Evolutionary conservation across 331 rosid species (phyloP).

Genomic region (Acacia pycnantha): DNA sequence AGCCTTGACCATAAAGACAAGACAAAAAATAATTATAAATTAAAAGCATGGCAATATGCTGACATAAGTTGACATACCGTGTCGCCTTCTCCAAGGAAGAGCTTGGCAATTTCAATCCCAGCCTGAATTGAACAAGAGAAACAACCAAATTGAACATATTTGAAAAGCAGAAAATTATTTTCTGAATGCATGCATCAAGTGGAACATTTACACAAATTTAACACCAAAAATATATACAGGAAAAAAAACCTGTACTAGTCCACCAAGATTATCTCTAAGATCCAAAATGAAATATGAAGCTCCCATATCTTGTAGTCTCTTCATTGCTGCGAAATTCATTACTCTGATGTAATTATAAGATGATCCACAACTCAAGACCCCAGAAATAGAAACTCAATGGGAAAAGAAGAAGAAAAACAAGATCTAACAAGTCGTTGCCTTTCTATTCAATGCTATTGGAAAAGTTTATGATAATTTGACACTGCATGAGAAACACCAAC

Average conservation of each 20-base stretch:
- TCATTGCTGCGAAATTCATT: slow-evolving; percentile 73
- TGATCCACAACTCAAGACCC: neutral
- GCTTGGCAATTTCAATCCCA: slow-evolving; percentile 94
- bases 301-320: slow-evolving; percentile 85
- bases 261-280: slow-evolving; percentile 98
- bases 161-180: slow-evolving; percentile 1
- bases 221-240: slow-evolving; percentile 2
- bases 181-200: slow-evolving; percentile 20
- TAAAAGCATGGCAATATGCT: slow-evolving; percentile 14
- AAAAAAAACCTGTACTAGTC: slow-evolving; percentile 84
- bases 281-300: slow-evolving; percentile 86
- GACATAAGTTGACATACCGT: slow-evolving; percentile 52
- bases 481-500: neutral
- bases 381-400: slow-evolving; percentile 7
- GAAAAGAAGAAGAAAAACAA: neutral
- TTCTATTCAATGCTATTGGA: slow-evolving; percentile 12
- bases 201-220: slow-evolving; percentile 7
- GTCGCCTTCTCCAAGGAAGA: slow-evolving; percentile 79
- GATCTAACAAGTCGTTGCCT: slow-evolving; percentile 4
- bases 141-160: slow-evolving; percentile 31
- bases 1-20: neutral
- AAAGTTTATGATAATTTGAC: neutral
- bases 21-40: neutral
- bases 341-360: slow-evolving; percentile 17
- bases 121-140: slow-evolving; percentile 60